Evolutionary conservation across 371 early-diverging fungal species (phyloP), one percentile per base, ranked within the genome.

Genomic region (Haplosporangium sp.): DNA sequence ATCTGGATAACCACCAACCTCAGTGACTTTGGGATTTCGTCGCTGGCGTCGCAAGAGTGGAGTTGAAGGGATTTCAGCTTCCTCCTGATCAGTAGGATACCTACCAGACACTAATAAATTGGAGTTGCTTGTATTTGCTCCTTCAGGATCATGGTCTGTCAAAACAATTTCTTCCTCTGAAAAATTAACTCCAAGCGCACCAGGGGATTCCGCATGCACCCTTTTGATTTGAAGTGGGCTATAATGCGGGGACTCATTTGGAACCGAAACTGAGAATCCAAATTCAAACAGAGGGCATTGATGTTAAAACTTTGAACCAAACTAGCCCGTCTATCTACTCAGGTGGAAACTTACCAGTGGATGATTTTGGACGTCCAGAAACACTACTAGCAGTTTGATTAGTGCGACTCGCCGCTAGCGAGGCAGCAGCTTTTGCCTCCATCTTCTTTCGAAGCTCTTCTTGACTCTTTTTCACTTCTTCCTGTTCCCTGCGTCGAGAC

Each of bases 151-250:
- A 5, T 56, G 59, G 50, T 79, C 81, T 13, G 59, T 56, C 42
- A 79, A 17, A 37, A 74, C 56, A 1, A 65, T 74, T 47, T 79
- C 81, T 10, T 79, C 71, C 61, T 79, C 79, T 4, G 74, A 45
- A n/a, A 79, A 58, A 10, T 34, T 67, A 17, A 79, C 50, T 0
- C 65, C 68, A 56, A 72, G 65, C 0, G 56, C 62, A 1, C 62
- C 69, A 20, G 77, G 52, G 2, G 77, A 50, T 38, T 72, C 77
- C 2, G 69, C 65, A n/a, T 65, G 72, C 17, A 69, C 38, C 20
- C 66, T 48, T 47, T 58, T 55, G 3, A 39, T 58, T 38, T 56
- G 62, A 4, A 38, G 38, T 13, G 76, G 40, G 11, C 34, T 37
- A 37, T 72, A 72, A 1, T 35, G 5, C 34, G 72, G 72, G 20